These are phyloP conservation scores for Akanthomyces lecanii DNA, from an alignment of 2,329 filamentous ascomycete species.

Conservation along the genomic window DNA sequence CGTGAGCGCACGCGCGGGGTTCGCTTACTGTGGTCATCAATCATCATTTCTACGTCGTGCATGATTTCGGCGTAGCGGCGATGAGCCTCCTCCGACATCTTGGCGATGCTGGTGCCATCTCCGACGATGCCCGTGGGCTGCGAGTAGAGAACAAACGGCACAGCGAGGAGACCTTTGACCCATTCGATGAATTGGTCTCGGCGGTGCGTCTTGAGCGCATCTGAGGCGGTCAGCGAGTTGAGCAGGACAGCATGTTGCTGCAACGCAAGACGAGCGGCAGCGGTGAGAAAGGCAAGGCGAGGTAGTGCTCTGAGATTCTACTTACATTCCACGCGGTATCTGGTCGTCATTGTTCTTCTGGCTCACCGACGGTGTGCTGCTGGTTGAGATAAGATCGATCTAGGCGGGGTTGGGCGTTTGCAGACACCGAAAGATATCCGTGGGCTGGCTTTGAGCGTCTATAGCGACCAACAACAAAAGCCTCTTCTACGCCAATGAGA, in stretches of 20 bases:
- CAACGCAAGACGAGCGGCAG: neutral
- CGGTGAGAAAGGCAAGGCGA: neutral
- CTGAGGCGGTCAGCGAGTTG: slow-evolving; percentile 31
- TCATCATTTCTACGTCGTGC: slow-evolving; percentile 84
- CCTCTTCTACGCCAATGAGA: neutral
- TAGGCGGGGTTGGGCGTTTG: slow-evolving; percentile 11
- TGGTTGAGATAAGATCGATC: neutral
- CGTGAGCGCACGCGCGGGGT: too few relatives aligned
- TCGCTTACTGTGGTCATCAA: slow-evolving; percentile 78
- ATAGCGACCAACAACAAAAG: neutral
- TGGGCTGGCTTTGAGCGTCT: neutral
- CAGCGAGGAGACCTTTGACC: slow-evolving; percentile 91
- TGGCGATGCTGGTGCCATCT: slow-evolving; percentile 58
- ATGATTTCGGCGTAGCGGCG: slow-evolving; percentile 92
- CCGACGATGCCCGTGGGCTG: slow-evolving; percentile 87
- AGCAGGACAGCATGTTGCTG: neutral
- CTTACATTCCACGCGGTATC: slow-evolving; percentile 72
- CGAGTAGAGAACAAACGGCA: slow-evolving; percentile 94
- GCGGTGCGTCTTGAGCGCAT: slow-evolving; percentile 75
- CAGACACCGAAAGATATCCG: neutral
- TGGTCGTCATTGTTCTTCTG: slow-evolving; percentile 49
- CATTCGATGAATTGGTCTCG: slow-evolving; percentile 92
- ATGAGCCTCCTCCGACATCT: slow-evolving; percentile 77
- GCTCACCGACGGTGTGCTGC: neutral
- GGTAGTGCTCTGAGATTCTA: slow-evolving; percentile 19